Percentiles rank a stretch among this genome's conserved stretches.
phyloP scores from a whole-genome alignment of 139 green algal species.

The Micromonas commoda region DNA sequence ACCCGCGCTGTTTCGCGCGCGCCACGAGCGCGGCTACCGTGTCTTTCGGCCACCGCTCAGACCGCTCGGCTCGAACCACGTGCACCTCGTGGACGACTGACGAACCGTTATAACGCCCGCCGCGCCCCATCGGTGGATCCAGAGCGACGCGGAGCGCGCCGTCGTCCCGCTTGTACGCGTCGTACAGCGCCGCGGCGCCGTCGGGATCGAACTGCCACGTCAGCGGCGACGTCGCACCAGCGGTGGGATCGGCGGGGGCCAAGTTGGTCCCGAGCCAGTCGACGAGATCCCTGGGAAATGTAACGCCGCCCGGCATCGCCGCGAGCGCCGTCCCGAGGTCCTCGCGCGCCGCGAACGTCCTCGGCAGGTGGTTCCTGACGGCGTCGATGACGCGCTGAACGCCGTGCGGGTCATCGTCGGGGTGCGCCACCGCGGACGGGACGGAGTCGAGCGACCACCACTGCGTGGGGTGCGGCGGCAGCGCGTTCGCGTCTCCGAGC shows the following conservation, averaged over 20 bases:
- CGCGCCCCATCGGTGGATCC: too few relatives aligned
- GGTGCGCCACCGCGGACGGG: background rate
- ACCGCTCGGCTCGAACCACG: conserved; percentile 17
- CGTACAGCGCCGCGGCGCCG: conserved; percentile 5
- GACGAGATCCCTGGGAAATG: conserved; percentile 8
- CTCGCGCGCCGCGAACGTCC: background rate
- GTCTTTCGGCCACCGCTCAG: background rate
- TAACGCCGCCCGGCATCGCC: background rate
- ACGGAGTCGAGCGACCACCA: conserved; percentile 31
- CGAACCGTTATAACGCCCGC: background rate
- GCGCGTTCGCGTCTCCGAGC: background rate
- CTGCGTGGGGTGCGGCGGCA: background rate
- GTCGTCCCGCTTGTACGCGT: background rate
- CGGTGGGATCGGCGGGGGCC: background rate
- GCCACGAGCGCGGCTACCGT: background rate
- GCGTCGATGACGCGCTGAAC: background rate
- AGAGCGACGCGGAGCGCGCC: too few relatives aligned
- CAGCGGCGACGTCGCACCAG: background rate
- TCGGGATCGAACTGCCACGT: conserved; percentile 27
- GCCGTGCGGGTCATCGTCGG: conserved; percentile 1
- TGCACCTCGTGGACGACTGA: background rate
- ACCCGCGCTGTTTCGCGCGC: background rate
- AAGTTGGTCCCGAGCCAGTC: conserved; percentile 24
- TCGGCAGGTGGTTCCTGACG: background rate
- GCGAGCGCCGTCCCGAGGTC: background rate